Conservation (phyloP, 1,284 basidiomycete genomes). For the Cryptococcus neoformans region DNA sequence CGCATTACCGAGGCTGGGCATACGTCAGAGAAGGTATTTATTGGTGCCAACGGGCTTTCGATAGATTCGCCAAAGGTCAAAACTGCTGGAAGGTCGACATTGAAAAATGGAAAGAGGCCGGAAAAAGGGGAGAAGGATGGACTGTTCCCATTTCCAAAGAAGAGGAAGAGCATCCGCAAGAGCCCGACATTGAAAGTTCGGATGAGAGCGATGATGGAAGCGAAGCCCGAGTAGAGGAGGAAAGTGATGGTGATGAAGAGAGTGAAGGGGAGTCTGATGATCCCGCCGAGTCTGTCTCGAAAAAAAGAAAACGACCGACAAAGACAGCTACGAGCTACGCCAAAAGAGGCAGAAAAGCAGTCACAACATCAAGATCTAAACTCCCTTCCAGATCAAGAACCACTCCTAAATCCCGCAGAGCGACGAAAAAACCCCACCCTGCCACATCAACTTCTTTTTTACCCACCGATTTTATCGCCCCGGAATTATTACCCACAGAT, state of each 20-base stretch:
- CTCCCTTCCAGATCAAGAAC: slow-evolving; percentile 3
- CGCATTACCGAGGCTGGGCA: neutral
- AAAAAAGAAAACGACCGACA: slow-evolving; percentile 8
- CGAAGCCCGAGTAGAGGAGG: slow-evolving; percentile 14
- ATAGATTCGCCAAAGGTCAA: slow-evolving; percentile 45
- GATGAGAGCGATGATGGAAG: slow-evolving; percentile 13
- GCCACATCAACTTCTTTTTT: slow-evolving; percentile 30
- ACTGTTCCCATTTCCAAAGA: slow-evolving; percentile 12
- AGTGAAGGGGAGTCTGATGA: neutral
- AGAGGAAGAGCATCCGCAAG: neutral
- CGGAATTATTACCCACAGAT: slow-evolving; percentile 59
- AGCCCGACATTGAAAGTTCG: slow-evolving; percentile 1
- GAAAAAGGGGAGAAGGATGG: slow-evolving; percentile 27
- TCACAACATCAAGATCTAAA: neutral
- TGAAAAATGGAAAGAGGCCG: slow-evolving; percentile 39
- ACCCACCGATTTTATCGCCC: slow-evolving; percentile 21
- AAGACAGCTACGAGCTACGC: slow-evolving; percentile 5
- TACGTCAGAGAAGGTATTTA: slow-evolving; percentile 32
- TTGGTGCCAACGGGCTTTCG: slow-evolving; percentile 46
- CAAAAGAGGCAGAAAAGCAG: neutral
- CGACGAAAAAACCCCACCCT: slow-evolving; percentile 21
- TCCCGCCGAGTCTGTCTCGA: neutral
- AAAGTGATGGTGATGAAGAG: slow-evolving; percentile 15
- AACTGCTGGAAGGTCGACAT: slow-evolving; percentile 42
- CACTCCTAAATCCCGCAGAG: slow-evolving; percentile 5